Percentiles rank a stretch among this genome's conserved stretches.
Conservation (phyloP, 306 rosid genomes). For the Cicer chorassanicum region DNA sequence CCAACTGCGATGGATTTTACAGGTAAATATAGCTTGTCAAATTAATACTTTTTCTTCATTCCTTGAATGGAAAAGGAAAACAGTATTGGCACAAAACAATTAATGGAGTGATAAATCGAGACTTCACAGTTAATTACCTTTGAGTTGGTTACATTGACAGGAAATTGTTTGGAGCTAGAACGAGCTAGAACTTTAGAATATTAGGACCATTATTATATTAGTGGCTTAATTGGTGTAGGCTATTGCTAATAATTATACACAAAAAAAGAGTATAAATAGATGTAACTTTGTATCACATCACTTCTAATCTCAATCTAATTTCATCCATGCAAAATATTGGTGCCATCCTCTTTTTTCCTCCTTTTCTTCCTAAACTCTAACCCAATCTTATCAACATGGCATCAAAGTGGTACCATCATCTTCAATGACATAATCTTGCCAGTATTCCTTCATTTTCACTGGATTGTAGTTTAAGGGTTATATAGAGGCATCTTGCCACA, state of each 20-base stretch:
- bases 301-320: not conserved
- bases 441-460: not conserved
- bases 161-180: not conserved
- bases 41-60: conserved; percentile 30
- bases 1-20: conserved; percentile 90
- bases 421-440: not conserved
- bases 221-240: not conserved
- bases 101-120: not conserved
- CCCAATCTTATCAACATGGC: not conserved
- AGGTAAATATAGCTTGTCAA: conserved; percentile 55
- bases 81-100: conserved; percentile 10
- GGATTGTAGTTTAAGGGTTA: not conserved
- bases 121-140: not conserved
- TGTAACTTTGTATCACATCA: conserved; percentile 3
- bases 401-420: not conserved
- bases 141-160: not conserved
- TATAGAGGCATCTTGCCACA: no score
- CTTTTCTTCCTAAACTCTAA: not conserved
- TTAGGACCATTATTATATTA: not conserved
- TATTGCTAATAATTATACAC: not conserved
- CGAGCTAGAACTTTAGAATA: not conserved
- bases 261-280: not conserved
- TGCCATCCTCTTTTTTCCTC: not conserved
- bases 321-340: not conserved
- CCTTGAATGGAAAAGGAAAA: conserved; percentile 32